A percentile compares a stretch with the other conserved stretches of the same genome.
Conservation (phyloP, 257 asterid species). For the Lavandula angustifolia region DNA sequence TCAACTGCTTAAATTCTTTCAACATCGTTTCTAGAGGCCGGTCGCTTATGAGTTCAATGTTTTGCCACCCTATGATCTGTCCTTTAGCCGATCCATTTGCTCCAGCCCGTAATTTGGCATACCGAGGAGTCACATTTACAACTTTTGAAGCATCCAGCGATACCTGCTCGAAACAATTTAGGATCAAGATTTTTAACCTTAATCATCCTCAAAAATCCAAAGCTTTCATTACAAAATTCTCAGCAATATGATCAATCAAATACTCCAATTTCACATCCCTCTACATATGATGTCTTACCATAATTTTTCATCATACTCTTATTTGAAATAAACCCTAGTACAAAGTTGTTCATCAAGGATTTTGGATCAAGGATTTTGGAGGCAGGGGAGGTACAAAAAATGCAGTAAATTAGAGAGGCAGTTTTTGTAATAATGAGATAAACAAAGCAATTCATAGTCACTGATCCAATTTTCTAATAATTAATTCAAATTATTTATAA, state of each 20-base stretch:
- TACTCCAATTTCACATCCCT: background rate
- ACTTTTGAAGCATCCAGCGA: slow-evolving; percentile 92
- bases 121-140: slow-evolving; percentile 92
- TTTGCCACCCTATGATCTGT: slow-evolving; percentile 89
- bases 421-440: background rate
- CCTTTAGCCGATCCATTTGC: slow-evolving; percentile 84
- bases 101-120: slow-evolving; percentile 77
- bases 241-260: no score
- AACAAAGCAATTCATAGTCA: background rate
- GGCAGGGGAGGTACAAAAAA: no score
- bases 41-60: slow-evolving; percentile 92
- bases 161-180: slow-evolving; percentile 47
- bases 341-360: background rate
- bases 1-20: slow-evolving; percentile 76
- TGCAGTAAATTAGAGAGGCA: no score
- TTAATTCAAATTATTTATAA: no score
- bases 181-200: background rate
- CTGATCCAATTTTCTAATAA: no score
- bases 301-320: no score
- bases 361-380: no score
- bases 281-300: background rate
- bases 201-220: background rate
- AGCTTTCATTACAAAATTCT: background rate
- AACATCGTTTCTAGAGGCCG: slow-evolving; percentile 92
- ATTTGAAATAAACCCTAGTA: no score